Percentiles rank a stretch among this genome's conserved stretches.
Conservation (phyloP, 768 basidiomycete species). For the Kwoniella newhampshirensis region DNA sequence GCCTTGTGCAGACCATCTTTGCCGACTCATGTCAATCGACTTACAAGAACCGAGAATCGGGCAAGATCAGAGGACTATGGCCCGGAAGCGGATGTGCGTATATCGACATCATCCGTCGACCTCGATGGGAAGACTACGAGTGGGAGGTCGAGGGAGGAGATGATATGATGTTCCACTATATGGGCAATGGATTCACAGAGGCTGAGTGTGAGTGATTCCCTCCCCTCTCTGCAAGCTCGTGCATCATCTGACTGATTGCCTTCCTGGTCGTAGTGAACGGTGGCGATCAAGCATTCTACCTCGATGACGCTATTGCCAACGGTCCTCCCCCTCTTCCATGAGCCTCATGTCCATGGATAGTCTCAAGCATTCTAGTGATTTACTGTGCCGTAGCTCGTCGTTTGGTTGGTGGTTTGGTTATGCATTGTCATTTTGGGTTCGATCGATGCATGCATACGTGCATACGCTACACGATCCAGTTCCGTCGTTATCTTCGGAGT, state of each 20-base stretch:
- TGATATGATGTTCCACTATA: slow-evolving; percentile 1
- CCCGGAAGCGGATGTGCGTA: neutral
- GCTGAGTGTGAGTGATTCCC: slow-evolving; percentile 2
- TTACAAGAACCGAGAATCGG: neutral
- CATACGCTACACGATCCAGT: no score
- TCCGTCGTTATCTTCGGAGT: no score
- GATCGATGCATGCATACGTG: no score
- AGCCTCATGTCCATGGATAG: no score
- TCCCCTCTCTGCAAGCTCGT: no score
- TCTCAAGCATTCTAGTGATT: no score
- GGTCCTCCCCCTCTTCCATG: neutral
- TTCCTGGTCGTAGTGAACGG: slow-evolving; percentile 1
- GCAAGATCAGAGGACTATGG: neutral
- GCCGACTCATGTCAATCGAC: slow-evolving; percentile 1
- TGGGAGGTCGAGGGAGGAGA: slow-evolving; percentile 1
- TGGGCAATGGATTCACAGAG: slow-evolving; percentile 1
- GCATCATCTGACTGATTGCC: no score
- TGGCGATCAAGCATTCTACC: slow-evolving; percentile 2
- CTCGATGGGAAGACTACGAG: neutral
- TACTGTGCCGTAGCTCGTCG: no score
- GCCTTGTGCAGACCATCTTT: neutral
- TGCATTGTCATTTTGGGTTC: no score
- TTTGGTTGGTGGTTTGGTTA: no score
- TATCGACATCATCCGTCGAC: slow-evolving; percentile 2
- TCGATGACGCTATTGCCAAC: slow-evolving; percentile 1